Percentiles rank a stretch among this genome's conserved stretches.
phyloP scores from a whole-genome alignment of 768 basidiomycete genomes.

The Gautieria morchelliformis region DNA sequence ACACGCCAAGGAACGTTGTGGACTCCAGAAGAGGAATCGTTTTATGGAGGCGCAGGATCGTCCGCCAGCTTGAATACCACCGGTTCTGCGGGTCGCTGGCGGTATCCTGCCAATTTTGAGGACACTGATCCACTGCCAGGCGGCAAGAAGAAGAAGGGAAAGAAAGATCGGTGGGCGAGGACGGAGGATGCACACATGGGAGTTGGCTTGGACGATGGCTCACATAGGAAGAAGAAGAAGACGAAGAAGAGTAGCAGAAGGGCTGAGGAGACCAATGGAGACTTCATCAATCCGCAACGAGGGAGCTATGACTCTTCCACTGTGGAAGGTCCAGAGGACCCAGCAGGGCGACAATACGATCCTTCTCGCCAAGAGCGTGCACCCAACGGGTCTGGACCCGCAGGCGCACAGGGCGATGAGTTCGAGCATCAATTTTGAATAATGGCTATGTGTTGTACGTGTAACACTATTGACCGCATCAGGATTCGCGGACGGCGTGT shows the following conservation, averaged over 20 bases:
- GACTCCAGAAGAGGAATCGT: slow-evolving; percentile 68
- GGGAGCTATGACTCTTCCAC: slow-evolving; percentile 1
- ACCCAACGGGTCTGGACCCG: slow-evolving; percentile 13
- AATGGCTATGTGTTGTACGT: not conserved
- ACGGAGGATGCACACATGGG: slow-evolving; percentile 63
- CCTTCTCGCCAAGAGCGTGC: slow-evolving; percentile 18
- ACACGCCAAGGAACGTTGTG: slow-evolving; percentile 48
- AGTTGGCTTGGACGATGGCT: slow-evolving; percentile 25
- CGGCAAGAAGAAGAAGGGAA: slow-evolving; percentile 57
- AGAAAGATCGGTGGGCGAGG: slow-evolving; percentile 82
- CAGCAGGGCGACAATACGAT: slow-evolving; percentile 61
- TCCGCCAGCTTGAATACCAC: slow-evolving; percentile 24
- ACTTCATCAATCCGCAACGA: slow-evolving; percentile 4
- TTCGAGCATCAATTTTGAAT: slow-evolving; percentile 59
- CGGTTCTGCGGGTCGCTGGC: slow-evolving; percentile 57
- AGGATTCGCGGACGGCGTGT: too few relatives aligned
- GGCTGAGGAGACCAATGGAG: slow-evolving; percentile 22
- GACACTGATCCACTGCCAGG: slow-evolving; percentile 31
- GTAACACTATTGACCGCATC: not conserved
- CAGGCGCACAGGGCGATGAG: slow-evolving; percentile 30
- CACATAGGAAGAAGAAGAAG: slow-evolving; percentile 36
- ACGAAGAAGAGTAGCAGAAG: slow-evolving; percentile 49
- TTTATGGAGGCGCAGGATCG: slow-evolving; percentile 42
- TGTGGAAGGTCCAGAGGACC: slow-evolving; percentile 38
- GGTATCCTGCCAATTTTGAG: slow-evolving; percentile 78